Evolutionary conservation across 306 rosid genomes (phyloP).

Genomic region (Castanea crenata): DNA sequence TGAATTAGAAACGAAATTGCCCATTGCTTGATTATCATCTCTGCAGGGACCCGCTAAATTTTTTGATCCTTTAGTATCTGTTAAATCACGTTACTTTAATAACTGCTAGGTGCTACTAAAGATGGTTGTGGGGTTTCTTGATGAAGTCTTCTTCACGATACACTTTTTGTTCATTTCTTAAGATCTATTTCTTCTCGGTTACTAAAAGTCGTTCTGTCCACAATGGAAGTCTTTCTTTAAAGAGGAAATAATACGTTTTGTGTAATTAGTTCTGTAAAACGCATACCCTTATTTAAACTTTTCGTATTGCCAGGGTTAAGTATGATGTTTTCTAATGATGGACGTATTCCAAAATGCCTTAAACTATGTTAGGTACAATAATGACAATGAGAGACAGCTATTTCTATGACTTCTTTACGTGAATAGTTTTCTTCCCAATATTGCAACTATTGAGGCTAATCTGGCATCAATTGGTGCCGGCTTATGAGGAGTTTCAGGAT

Average conservation of each 20-base stretch:
- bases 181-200: neutral
- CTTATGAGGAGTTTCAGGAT: too few species aligned
- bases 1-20: neutral
- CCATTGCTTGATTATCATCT: neutral
- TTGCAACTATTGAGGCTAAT: neutral
- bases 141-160: neutral
- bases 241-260: neutral
- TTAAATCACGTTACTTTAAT: neutral
- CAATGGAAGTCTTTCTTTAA: neutral
- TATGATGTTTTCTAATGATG: neutral
- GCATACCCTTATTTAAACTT: too few species aligned
- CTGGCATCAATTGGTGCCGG: too few species aligned
- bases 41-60: neutral
- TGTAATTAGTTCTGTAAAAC: neutral
- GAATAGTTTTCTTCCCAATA: neutral
- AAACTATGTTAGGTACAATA: neutral
- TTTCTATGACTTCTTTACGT: neutral
- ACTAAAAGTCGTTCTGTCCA: neutral
- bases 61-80: too few species aligned
- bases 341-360: neutral
- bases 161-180: constrained; percentile 12
- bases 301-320: neutral
- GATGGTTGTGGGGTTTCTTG: constrained; percentile 1
- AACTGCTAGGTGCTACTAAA: neutral
- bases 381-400: neutral